Evolutionary conservation across 139 green algal species (phyloP).

Genomic region (Chlorella sp.): DNA sequence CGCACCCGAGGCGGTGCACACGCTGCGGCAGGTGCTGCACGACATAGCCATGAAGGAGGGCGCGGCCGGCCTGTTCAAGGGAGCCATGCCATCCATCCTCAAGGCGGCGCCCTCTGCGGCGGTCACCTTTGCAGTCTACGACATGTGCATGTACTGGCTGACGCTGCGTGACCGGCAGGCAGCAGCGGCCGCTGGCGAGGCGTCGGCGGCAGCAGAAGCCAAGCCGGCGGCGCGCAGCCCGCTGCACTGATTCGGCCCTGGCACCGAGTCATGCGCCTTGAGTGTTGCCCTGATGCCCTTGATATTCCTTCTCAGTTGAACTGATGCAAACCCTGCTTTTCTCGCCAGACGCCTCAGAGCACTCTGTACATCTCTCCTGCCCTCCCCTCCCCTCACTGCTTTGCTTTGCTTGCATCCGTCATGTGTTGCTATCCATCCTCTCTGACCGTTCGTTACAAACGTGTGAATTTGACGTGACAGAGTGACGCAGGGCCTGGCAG

Average conservation of each 20-base stretch:
- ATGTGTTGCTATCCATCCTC: neutral
- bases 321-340: neutral
- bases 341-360: neutral
- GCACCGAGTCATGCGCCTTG: neutral
- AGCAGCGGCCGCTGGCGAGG: neutral
- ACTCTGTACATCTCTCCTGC: neutral
- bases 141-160: slow-evolving; percentile 48
- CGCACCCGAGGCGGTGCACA: slow-evolving; percentile 47
- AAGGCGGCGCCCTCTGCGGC: slow-evolving; percentile 95
- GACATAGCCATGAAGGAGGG: slow-evolving; percentile 78
- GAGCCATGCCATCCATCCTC: slow-evolving; percentile 86
- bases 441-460: too few species aligned
- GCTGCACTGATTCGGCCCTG: neutral
- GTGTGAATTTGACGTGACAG: too few species aligned
- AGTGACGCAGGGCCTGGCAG: too few species aligned
- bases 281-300: neutral
- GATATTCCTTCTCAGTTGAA: neutral
- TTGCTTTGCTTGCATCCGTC: neutral
- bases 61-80: slow-evolving; percentile 94
- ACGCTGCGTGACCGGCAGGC: neutral
- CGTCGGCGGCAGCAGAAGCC: neutral
- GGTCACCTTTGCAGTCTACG: slow-evolving; percentile 92
- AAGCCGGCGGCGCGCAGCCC: neutral
- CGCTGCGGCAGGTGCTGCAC: slow-evolving; percentile 63
- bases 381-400: too few species aligned